A percentile compares a stretch with the other conserved stretches of the same genome.
phyloP scores from a whole-genome alignment of 768 basidiomycete species.

The Lactarius tabidus region DNA sequence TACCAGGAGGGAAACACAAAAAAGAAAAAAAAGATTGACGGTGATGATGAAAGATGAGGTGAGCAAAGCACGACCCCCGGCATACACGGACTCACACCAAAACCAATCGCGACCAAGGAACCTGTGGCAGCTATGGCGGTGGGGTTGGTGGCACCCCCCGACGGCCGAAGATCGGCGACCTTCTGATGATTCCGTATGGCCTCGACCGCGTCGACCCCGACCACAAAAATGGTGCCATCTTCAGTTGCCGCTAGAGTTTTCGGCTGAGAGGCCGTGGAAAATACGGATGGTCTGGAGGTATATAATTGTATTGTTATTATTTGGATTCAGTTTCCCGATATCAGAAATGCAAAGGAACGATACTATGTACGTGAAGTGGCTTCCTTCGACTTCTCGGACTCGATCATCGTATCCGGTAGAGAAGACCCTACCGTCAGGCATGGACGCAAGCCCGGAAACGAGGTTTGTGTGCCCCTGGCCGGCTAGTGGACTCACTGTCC shows the following conservation, averaged over 20 bases:
- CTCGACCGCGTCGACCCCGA: constrained; percentile 55
- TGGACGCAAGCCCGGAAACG: constrained; percentile 56
- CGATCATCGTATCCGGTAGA: constrained; percentile 80
- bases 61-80: constrained; percentile 14
- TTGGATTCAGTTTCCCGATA: not conserved
- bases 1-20: not conserved
- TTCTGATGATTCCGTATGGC: constrained; percentile 69
- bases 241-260: constrained; percentile 54
- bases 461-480: constrained; percentile 71
- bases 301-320: not conserved
- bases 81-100: constrained; percentile 47
- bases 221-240: constrained; percentile 65
- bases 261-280: constrained; percentile 59
- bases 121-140: constrained; percentile 53
- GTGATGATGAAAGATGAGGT: not conserved
- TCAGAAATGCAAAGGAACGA: constrained; percentile 4
- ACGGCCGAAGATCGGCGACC: constrained; percentile 50
- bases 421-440: constrained; percentile 49
- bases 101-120: constrained; percentile 62
- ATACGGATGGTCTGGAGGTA: constrained; percentile 46
- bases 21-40: not conserved
- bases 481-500: constrained; percentile 43
- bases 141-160: constrained; percentile 40
- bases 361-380: constrained; percentile 48
- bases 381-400: constrained; percentile 58